Conservation (phyloP, 306 rosid species). For the Arachis stenosperma region DNA sequence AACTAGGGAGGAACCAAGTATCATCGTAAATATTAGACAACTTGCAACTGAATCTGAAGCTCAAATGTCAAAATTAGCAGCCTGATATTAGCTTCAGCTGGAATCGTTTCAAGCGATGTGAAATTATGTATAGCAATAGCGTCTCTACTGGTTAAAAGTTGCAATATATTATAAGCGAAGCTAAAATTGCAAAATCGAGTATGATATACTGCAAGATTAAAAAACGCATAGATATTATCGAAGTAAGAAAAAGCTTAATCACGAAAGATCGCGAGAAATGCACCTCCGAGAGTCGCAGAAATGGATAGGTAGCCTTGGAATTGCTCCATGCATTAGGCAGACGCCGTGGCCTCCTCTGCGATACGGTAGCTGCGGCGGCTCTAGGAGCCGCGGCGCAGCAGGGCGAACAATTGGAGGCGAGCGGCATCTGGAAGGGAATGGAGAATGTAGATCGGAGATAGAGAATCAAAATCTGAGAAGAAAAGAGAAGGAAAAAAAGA, state of each 20-base stretch:
- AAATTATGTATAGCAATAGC: not conserved
- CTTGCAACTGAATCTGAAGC: not conserved
- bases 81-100: not conserved
- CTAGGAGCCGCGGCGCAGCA: slow-evolving; percentile 33
- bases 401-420: slow-evolving; percentile 52
- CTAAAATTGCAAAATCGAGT: slow-evolving; percentile 1
- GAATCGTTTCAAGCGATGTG: not conserved
- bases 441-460: slow-evolving; percentile 30
- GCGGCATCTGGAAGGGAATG: slow-evolving; percentile 51
- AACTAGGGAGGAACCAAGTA: not conserved
- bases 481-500: not conserved
- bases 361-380: slow-evolving; percentile 24
- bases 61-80: slow-evolving; percentile 5
- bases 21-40: too few species aligned
- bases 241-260: not conserved
- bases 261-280: slow-evolving; percentile 9
- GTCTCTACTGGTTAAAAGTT: not conserved
- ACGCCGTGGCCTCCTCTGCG: slow-evolving; percentile 28
- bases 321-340: slow-evolving; percentile 24
- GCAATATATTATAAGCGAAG: not conserved
- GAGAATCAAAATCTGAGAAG: not conserved
- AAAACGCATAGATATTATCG: slow-evolving; percentile 22
- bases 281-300: slow-evolving; percentile 51
- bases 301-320: slow-evolving; percentile 34
- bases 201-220: slow-evolving; percentile 4